These are phyloP conservation scores for Isochrysis galbana DNA, from an alignment of 78 protist species.

Conservation along the genomic window DNA sequence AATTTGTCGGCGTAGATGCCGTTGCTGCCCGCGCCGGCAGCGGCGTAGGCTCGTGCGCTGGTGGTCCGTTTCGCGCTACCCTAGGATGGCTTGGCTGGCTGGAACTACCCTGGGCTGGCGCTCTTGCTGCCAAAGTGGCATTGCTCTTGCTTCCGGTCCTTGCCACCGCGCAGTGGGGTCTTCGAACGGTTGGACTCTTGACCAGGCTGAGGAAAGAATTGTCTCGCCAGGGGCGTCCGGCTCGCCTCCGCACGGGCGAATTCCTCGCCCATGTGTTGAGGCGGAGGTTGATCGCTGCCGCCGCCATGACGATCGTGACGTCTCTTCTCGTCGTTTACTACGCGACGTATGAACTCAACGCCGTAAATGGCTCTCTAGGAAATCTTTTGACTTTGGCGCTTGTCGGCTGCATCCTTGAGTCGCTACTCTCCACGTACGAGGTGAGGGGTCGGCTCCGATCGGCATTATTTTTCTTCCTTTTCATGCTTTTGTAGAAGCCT, in stretches of 20 bases:
- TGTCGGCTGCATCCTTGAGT: background rate
- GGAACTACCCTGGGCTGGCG: too few species aligned
- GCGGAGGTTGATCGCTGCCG: background rate
- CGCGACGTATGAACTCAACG: background rate
- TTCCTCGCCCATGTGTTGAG: background rate
- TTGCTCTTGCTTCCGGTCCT: background rate
- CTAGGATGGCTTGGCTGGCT: background rate
- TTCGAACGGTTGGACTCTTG: background rate
- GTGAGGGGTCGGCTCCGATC: background rate
- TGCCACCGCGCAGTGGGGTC: background rate
- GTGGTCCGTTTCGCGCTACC: background rate
- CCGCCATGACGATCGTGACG: background rate
- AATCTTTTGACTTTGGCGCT: background rate
- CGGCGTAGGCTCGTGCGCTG: slow-evolving; percentile 14
- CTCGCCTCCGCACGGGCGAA: background rate
- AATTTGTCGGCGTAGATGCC: background rate
- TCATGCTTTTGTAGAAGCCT: background rate
- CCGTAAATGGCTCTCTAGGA: background rate
- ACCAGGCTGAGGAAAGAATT: background rate
- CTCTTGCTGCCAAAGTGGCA: background rate
- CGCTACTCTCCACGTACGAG: background rate
- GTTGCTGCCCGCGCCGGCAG: background rate
- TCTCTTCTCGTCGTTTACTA: background rate
- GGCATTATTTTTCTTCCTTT: background rate
- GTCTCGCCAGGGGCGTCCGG: background rate